A percentile compares a stretch with the other conserved stretches of the same genome.
Evolutionary conservation across 192 early-diverging fungal genomes (phyloP).

Genomic region (Neocallimastix lanati): DNA sequence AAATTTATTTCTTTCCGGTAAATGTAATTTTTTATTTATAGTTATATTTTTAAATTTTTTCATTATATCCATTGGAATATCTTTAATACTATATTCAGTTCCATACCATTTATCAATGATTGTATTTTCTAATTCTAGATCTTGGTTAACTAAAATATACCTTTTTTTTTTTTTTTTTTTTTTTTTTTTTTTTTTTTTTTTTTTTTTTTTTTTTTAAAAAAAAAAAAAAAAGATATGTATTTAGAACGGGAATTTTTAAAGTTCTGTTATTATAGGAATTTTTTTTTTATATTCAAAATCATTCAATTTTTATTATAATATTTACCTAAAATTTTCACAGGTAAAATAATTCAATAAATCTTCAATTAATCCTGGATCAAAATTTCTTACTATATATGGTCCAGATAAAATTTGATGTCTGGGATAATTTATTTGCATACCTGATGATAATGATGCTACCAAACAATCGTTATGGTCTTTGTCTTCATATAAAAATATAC

Average conservation of each 20-base stretch:
- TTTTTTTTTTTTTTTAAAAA: too few relatives aligned
- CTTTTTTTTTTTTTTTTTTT: neutral
- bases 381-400: neutral
- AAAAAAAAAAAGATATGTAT: too few relatives aligned
- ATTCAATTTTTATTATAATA: neutral
- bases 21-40: slow-evolving; percentile 32
- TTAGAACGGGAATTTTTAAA: too few relatives aligned
- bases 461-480: neutral
- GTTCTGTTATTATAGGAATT: too few relatives aligned
- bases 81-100: slow-evolving; percentile 51
- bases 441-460: neutral
- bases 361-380: neutral
- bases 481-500: neutral
- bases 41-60: slow-evolving; percentile 16
- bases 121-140: slow-evolving; percentile 16
- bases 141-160: slow-evolving; percentile 12
- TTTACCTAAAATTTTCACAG: neutral
- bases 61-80: slow-evolving; percentile 28
- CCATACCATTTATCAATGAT: slow-evolving; percentile 59
- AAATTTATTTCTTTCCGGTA: slow-evolving; percentile 62
- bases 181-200: too few relatives aligned
- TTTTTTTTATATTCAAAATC: too few relatives aligned
- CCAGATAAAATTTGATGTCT: slow-evolving; percentile 8
- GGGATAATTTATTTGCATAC: slow-evolving; percentile 5
- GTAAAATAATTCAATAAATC: neutral